Evolutionary conservation across 1,284 basidiomycete species (phyloP).

Genomic region (Phellinidium pouzarii): DNA sequence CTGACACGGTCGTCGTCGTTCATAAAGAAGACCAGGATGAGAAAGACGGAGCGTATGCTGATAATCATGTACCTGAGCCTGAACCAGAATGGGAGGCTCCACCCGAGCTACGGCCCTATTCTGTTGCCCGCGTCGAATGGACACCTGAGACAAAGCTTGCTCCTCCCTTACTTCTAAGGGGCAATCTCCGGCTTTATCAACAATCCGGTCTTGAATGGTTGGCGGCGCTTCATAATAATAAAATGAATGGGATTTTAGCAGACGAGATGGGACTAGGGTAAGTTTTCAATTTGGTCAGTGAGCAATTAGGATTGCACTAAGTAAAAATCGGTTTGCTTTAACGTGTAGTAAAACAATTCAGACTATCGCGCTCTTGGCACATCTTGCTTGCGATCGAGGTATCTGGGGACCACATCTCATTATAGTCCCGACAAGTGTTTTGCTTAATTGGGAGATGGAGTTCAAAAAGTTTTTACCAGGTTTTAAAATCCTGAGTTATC

Average conservation of each 20-base stretch:
- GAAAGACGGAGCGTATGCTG: constrained; percentile 18
- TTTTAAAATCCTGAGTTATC: constrained; percentile 89
- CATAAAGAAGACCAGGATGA: constrained; percentile 17
- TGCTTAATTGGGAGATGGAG: constrained; percentile 99
- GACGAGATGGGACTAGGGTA: constrained; percentile 92
- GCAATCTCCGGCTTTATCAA: constrained; percentile 89
- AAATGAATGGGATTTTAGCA: constrained; percentile 89
- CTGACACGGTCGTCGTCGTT: neutral
- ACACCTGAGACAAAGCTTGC: constrained; percentile 52
- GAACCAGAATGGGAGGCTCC: constrained; percentile 35
- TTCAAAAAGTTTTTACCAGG: constrained; percentile 98
- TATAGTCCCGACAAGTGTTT: constrained; percentile 90
- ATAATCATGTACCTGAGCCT: constrained; percentile 14
- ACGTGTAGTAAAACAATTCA: constrained; percentile 87
- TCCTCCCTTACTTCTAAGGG: constrained; percentile 80
- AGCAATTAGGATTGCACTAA: no score
- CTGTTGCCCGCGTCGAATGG: constrained; percentile 63
- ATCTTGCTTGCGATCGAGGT: constrained; percentile 89
- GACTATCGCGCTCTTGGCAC: constrained; percentile 87
- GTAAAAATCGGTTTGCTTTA: constrained; percentile 4
- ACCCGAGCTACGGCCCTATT: constrained; percentile 56
- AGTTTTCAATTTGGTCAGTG: no score
- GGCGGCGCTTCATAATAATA: constrained; percentile 79
- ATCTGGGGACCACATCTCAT: constrained; percentile 98
- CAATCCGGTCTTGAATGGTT: constrained; percentile 95